A percentile compares a stretch with the other conserved stretches of the same genome.
phyloP scores from a whole-genome alignment of 306 rosid genomes.

The Lagenaria siceraria region DNA sequence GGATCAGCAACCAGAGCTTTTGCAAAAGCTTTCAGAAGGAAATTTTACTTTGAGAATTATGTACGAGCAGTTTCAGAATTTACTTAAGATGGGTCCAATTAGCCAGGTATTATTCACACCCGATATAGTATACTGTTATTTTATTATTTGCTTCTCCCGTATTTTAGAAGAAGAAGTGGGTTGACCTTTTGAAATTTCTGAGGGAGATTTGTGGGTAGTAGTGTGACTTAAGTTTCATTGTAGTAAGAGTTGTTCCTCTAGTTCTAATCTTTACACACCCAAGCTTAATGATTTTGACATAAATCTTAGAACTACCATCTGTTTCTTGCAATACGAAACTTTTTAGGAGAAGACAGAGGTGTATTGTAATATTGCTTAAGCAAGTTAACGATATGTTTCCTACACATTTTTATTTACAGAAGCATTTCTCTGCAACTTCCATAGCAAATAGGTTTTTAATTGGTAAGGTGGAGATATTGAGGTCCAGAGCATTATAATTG shows the following conservation, averaged over 20 bases:
- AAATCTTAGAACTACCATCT: neutral
- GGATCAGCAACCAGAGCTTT: slow-evolving; percentile 84
- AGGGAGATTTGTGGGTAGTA: neutral
- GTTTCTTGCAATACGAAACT: neutral
- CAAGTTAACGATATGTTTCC: neutral
- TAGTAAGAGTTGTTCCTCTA: neutral
- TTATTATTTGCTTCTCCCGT: neutral
- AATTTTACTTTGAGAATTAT: slow-evolving; percentile 73
- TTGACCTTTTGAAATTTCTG: neutral
- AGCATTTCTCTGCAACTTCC: neutral
- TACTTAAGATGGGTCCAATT: slow-evolving; percentile 77
- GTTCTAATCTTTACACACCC: neutral
- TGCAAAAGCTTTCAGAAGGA: slow-evolving; percentile 78
- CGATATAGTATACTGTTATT: neutral
- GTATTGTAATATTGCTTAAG: neutral
- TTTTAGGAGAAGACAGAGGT: neutral
- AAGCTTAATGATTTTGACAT: neutral
- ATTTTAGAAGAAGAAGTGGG: neutral
- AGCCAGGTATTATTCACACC: slow-evolving; percentile 33
- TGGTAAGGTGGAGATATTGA: neutral
- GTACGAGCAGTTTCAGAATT: slow-evolving; percentile 73
- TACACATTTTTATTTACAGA: neutral
- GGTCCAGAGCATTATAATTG: neutral
- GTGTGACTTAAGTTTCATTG: neutral
- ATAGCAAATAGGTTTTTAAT: neutral